These are phyloP conservation scores for Coleophoma eucalyptorum DNA, from an alignment of 2,329 filamentous ascomycete genomes.

Conservation along the genomic window DNA sequence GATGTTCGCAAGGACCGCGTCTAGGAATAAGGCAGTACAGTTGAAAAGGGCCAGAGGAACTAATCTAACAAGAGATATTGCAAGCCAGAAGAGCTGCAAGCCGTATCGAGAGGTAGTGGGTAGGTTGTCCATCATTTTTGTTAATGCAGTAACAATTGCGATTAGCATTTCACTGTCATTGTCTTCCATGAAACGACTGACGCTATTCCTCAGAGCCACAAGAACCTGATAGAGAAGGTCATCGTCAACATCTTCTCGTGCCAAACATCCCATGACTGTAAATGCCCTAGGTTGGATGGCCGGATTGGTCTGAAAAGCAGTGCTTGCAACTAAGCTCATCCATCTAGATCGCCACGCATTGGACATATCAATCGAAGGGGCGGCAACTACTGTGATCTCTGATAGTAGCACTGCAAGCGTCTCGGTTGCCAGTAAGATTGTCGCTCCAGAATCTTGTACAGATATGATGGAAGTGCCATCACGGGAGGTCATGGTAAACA, in stretches of 20 bases:
- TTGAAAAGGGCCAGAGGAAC: slow-evolving; percentile 62
- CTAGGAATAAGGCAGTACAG: slow-evolving; percentile 60
- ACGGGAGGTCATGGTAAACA: slow-evolving; percentile 45
- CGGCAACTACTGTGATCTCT: slow-evolving; percentile 60
- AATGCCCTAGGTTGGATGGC: slow-evolving; percentile 68
- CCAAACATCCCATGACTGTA: slow-evolving; percentile 67
- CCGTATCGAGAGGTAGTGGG: slow-evolving; percentile 64
- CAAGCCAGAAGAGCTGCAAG: slow-evolving; percentile 67
- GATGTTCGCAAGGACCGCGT: slow-evolving; percentile 62
- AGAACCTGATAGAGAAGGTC: slow-evolving; percentile 69
- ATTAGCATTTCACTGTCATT: slow-evolving; percentile 65
- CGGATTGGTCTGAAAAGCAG: slow-evolving; percentile 69
- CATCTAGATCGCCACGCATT: slow-evolving; percentile 69
- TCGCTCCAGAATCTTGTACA: slow-evolving; percentile 43
- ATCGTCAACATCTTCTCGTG: slow-evolving; percentile 68
- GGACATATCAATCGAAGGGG: slow-evolving; percentile 59
- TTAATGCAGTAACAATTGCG: slow-evolving; percentile 62
- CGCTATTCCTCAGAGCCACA: slow-evolving; percentile 61
- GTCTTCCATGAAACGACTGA: slow-evolving; percentile 62
- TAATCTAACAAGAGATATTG: slow-evolving; percentile 61
- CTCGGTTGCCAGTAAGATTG: slow-evolving; percentile 45
- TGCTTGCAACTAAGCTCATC: slow-evolving; percentile 72
- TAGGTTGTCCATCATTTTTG: slow-evolving; percentile 69
- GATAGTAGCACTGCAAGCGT: slow-evolving; percentile 58
- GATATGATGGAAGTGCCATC: slow-evolving; percentile 53